Base-by-base conservation (phyloP, 1,139 yeast species). In the Kazachstania sp. region DNA sequence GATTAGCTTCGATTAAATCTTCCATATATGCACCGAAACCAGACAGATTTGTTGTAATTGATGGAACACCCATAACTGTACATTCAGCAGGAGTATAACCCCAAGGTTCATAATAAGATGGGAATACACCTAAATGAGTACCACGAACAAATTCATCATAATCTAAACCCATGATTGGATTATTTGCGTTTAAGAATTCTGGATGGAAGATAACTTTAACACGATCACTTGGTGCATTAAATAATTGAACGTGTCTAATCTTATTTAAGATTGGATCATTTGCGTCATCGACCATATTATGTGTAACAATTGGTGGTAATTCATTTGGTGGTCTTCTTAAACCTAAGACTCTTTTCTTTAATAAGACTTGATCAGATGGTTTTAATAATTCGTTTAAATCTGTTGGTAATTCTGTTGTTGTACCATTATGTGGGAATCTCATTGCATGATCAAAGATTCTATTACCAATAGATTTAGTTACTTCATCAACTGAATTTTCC, bases 21-120 rank as follows among this genome's bases (percentile, higher is more conserved):
- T 92, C 98, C 97, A 92, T 92, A 71, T 92, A 92, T 58, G 97
- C 94, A 47, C 98, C 98, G 65, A 92, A 92, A 1, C 98, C 98
- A 7, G 96, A 87, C 54, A 92, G 73, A 67, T 92, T 92, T 45
- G 98, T 92, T 26, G 98, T 90, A 62, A 92, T 86, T n/a, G 96
- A 86, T 18, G 98, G 98, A 49, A 92, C 95, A 51, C 98, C 98
- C 98, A 92, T 92, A 32, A 92, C 98, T 1, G 98, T 92, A 73
- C 98, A 92, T 67, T 92, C 98, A 9, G 97, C 97, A 8, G 98
- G 98, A 4, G 98, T 92, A 69, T 92, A 92, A 35, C 98, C 98
- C 98, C 98, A 92, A 6, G 98, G 98, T 69, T 92, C 98, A 64
- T 92, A 92, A 70, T 92, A 92, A 0, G 97, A 87, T 44, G 98